Evolutionary conservation across 257 asterid genomes (phyloP).

Genomic region (Prunella vulgaris): DNA sequence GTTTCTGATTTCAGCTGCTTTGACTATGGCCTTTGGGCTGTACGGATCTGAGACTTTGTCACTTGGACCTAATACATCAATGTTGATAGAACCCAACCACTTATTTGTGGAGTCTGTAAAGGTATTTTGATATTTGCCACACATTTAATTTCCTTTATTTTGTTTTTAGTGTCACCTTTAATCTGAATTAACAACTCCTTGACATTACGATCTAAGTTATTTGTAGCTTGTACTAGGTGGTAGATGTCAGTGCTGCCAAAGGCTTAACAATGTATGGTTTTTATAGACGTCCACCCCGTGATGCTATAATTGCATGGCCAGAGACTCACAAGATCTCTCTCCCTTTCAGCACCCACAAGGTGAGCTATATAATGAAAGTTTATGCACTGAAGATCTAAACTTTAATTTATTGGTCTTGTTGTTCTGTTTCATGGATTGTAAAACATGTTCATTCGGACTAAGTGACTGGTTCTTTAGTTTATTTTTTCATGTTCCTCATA

Average conservation of each 20-base stretch:
- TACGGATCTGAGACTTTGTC: conserved; percentile 54
- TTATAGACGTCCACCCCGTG: conserved; percentile 51
- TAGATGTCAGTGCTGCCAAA: conserved; percentile 37
- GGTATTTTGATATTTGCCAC: conserved; percentile 38
- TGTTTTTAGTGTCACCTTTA: neutral
- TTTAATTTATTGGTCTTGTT: neutral
- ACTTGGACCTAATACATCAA: conserved; percentile 76
- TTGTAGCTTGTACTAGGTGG: conserved; percentile 46
- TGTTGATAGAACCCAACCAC: conserved; percentile 59
- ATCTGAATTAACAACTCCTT: neutral
- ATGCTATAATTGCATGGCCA: conserved; percentile 46
- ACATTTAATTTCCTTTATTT: neutral
- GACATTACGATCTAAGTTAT: conserved; percentile 12
- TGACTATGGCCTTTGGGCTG: conserved; percentile 59
- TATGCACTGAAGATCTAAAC: conserved; percentile 6
- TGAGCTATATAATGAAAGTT: conserved; percentile 17
- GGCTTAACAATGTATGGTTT: conserved; percentile 58
- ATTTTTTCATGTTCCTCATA: conserved; percentile 1
- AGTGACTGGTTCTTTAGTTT: conserved; percentile 9
- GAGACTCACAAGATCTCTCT: conserved; percentile 54
- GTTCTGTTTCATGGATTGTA: conserved; percentile 7
- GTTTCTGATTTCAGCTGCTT: conserved; percentile 42
- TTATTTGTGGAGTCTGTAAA: conserved; percentile 54
- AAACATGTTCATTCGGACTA: conserved; percentile 1
- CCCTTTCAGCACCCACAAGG: conserved; percentile 58